Base-by-base conservation (phyloP, 345 rosid genomes). In the Firmiana major region DNA sequence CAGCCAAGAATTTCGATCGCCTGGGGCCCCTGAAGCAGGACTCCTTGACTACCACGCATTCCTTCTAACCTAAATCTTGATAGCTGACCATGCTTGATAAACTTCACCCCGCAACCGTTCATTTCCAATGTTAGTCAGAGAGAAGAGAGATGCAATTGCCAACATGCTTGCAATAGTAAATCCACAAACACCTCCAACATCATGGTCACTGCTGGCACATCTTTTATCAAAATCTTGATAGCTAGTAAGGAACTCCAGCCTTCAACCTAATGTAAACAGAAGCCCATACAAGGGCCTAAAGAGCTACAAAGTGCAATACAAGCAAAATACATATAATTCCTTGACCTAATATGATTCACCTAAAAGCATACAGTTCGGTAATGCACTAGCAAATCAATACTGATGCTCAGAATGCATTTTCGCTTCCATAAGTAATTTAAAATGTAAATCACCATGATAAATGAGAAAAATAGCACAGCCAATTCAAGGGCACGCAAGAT, bases 261-360 rank as follows among this genome's bases (percentile, higher is more conserved):
- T 57, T 55, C 74, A 76, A 76, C 3, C 64, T 19, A 51, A 34
- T 55, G 19, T 24, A 4, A 54, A 55, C 49, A 66, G 55, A 43
- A 55, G 66, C 79, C 65, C 65, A 11, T 24, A 66, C 54, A 66
- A 53, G 79, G 79, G 74, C 73, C 65, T 42, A 48, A 54, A 53
- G 19, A 77, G 55, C 73, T 66, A 67, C 66, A 43, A 22, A 77
- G 31, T 13, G 71, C 42, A 53, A 54, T 40, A 77, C 74, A 67
- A 55, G 74, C 54, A 16, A 67, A 38, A 11, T 42, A 53, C 63
- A 51, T 10, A 64, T 46, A 9, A 73, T 49, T 10, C 26, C 59
- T 63, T 21, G 48, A 21, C 78, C 57, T 17, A 6, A 38, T 9
- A 8, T 13, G 21, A 42, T 65, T 21, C 28, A 12, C 65, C 51